Evolutionary conservation across 495 filamentous ascomycete species (phyloP).

Genomic region (Penicillium riverlandense): DNA sequence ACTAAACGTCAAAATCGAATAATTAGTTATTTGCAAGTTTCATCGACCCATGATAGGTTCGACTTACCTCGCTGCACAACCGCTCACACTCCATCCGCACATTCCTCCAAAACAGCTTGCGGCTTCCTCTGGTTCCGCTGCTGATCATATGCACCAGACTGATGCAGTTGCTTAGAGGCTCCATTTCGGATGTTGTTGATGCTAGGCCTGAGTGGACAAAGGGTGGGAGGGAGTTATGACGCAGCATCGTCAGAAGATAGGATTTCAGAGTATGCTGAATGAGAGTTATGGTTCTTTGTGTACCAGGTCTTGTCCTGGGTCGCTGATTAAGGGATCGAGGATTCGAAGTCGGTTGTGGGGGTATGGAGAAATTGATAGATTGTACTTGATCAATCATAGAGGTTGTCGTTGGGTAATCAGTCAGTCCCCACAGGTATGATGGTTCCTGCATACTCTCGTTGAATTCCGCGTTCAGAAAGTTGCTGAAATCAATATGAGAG

Average conservation of each 20-base stretch:
- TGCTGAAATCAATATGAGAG: too few relatives aligned
- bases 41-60: neutral
- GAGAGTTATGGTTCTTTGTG: conserved; percentile 27
- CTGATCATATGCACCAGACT: conserved; percentile 36
- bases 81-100: conserved; percentile 39
- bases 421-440: too few relatives aligned
- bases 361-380: conserved; percentile 11
- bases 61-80: conserved; percentile 27
- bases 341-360: conserved; percentile 15
- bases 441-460: too few relatives aligned
- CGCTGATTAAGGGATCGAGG: conserved; percentile 25
- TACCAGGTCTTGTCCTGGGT: conserved; percentile 16
- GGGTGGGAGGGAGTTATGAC: conserved; percentile 27
- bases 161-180: conserved; percentile 38
- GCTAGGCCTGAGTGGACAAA: conserved; percentile 16
- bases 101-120: conserved; percentile 39
- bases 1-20: conserved; percentile 9
- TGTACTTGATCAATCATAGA: too few relatives aligned
- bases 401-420: too few relatives aligned
- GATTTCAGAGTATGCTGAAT: conserved; percentile 37
- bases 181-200: conserved; percentile 20
- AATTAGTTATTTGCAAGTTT: too few relatives aligned
- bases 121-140: conserved; percentile 20
- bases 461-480: too few relatives aligned
- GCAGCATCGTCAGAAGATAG: conserved; percentile 33